Evolutionary conservation across 1,284 basidiomycete genomes (phyloP).

Genomic region (Trametes sp.): DNA sequence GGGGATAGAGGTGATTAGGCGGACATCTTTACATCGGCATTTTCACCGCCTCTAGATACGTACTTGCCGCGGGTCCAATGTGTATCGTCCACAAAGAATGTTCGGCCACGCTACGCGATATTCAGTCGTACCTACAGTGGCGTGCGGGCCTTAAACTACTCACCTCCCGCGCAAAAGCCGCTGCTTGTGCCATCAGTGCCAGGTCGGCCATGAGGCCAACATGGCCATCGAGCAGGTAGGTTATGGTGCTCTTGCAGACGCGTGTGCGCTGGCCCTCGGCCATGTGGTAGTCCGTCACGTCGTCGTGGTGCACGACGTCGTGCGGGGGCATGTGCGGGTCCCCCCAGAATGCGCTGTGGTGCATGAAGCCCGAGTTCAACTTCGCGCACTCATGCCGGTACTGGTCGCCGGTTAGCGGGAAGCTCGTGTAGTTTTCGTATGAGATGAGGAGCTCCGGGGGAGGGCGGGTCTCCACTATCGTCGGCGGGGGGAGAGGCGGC

Average conservation of each 20-base stretch:
- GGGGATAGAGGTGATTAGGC: background rate
- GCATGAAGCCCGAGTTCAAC: constrained; percentile 54
- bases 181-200: constrained; percentile 69
- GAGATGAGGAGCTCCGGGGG: constrained; percentile 51
- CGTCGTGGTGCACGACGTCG: constrained; percentile 59
- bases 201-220: constrained; percentile 70
- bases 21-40: background rate
- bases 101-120: constrained; percentile 40
- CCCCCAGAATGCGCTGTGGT: constrained; percentile 65
- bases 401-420: constrained; percentile 61
- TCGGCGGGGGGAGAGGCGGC: constrained; percentile 20
- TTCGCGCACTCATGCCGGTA: constrained; percentile 65
- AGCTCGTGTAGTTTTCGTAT: constrained; percentile 66
- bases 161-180: constrained; percentile 70
- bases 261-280: constrained; percentile 43
- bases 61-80: constrained; percentile 77
- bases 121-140: constrained; percentile 27
- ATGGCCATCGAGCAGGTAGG: constrained; percentile 72
- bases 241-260: constrained; percentile 66
- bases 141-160: constrained; percentile 18
- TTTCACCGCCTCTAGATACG: constrained; percentile 32
- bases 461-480: constrained; percentile 33
- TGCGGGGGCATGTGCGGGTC: constrained; percentile 39
- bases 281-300: constrained; percentile 42
- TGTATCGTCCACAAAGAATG: constrained; percentile 48